Percentiles rank a stretch among this genome's conserved stretches.
phyloP scores from a whole-genome alignment of 106 monocot genomes.

The Dendrobium chrysotoxum region DNA sequence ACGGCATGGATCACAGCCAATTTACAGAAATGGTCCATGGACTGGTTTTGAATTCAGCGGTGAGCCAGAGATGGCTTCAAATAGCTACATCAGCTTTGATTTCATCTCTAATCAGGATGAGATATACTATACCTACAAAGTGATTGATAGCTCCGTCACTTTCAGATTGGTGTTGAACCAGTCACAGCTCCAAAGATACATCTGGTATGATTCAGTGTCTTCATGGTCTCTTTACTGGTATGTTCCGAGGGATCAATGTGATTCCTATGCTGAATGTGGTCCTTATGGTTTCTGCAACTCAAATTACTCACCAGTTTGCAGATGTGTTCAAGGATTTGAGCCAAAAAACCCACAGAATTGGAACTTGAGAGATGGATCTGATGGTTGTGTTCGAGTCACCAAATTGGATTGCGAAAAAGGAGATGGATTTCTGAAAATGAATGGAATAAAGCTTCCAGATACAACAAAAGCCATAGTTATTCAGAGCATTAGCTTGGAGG shows the following conservation, averaged over 20 bases:
- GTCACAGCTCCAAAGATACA: slow-evolving; percentile 8
- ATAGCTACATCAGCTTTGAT: neutral
- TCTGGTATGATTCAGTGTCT: slow-evolving; percentile 14
- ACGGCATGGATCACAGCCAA: neutral
- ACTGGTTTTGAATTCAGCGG: neutral
- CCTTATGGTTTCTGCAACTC: slow-evolving; percentile 34
- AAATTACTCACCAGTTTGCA: slow-evolving; percentile 21
- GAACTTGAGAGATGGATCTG: slow-evolving; percentile 22
- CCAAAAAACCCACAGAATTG: slow-evolving; percentile 29
- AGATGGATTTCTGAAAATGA: slow-evolving; percentile 25
- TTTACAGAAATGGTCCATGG: slow-evolving; percentile 7
- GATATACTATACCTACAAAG: neutral
- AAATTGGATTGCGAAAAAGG: slow-evolving; percentile 24
- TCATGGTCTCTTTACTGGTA: slow-evolving; percentile 30
- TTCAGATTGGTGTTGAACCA: slow-evolving; percentile 14
- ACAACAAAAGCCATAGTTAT: neutral
- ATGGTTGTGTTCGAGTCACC: slow-evolving; percentile 38
- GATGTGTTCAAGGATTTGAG: slow-evolving; percentile 35
- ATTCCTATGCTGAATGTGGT: slow-evolving; percentile 30
- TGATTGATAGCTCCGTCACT: slow-evolving; percentile 7
- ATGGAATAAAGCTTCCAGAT: slow-evolving; percentile 31
- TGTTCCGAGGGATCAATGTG: slow-evolving; percentile 26
- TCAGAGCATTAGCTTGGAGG: neutral
- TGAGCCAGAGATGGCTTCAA: neutral
- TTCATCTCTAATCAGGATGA: slow-evolving; percentile 8